phyloP scores from a whole-genome alignment of 257 asterid genomes.

The Hygrophila difformis region DNA sequence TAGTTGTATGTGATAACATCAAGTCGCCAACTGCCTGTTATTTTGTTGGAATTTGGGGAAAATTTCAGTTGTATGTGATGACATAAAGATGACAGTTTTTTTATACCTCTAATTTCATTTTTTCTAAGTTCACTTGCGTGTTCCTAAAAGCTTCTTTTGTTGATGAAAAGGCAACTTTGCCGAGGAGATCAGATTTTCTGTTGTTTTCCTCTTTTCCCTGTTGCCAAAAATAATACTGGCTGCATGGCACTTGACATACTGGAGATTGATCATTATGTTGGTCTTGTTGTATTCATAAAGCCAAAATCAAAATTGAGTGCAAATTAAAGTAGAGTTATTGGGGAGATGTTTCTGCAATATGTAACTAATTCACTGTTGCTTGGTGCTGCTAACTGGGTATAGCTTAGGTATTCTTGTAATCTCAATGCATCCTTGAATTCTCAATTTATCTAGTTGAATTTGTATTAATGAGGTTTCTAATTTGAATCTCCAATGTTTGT shows the following conservation, averaged over 20 bases:
- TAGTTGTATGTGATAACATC: neutral
- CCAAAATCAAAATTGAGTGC: neutral
- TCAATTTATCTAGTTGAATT: no score
- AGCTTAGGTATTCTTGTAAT: no score
- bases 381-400: no score
- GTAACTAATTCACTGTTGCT: neutral
- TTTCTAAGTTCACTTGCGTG: no score
- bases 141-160: no score
- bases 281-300: neutral
- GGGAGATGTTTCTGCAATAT: neutral
- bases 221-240: slow-evolving; percentile 18
- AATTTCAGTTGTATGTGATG: no score
- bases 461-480: neutral
- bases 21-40: no score
- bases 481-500: slow-evolving; percentile 11
- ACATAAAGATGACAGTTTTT: no score
- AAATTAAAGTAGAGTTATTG: neutral
- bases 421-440: no score
- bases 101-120: no score
- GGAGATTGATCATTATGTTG: neutral
- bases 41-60: no score
- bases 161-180: slow-evolving; percentile 16
- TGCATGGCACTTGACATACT: neutral
- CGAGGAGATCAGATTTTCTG: slow-evolving; percentile 11
- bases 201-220: slow-evolving; percentile 21